Evolutionary conservation across 306 rosid species (phyloP).

Genomic region (Fragaria vesca): DNA sequence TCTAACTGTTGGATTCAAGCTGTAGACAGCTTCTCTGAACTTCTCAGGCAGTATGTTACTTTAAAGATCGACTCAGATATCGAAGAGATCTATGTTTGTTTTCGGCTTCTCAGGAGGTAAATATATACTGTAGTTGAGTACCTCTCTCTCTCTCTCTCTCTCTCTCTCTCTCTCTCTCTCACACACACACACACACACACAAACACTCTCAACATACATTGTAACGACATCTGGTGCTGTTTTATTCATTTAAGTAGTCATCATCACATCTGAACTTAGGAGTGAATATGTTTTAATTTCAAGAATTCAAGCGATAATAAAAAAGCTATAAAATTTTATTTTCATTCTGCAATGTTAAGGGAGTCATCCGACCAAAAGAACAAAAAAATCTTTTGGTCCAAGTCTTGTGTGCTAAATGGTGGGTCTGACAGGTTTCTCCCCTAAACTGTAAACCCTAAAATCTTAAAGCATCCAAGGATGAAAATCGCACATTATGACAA

Average conservation of each 20-base stretch:
- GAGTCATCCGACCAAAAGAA: neutral
- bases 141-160: conserved; percentile 10
- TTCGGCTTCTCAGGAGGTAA: conserved; percentile 80
- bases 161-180: neutral
- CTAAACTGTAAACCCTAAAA: no score
- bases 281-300: no score
- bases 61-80: conserved; percentile 66
- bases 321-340: no score
- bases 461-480: neutral
- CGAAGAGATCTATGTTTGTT: conserved; percentile 87
- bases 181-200: neutral
- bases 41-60: conserved; percentile 73
- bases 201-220: neutral
- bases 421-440: neutral
- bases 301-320: no score
- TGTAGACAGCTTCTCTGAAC: conserved; percentile 51
- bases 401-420: neutral
- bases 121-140: conserved; percentile 9
- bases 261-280: conserved; percentile 20
- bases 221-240: neutral
- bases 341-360: neutral
- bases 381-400: no score
- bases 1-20: conserved; percentile 49
- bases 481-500: neutral
- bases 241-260: neutral